These are phyloP conservation scores for Boletus edulis DNA, from an alignment of 768 basidiomycete genomes.

Conservation along the genomic window DNA sequence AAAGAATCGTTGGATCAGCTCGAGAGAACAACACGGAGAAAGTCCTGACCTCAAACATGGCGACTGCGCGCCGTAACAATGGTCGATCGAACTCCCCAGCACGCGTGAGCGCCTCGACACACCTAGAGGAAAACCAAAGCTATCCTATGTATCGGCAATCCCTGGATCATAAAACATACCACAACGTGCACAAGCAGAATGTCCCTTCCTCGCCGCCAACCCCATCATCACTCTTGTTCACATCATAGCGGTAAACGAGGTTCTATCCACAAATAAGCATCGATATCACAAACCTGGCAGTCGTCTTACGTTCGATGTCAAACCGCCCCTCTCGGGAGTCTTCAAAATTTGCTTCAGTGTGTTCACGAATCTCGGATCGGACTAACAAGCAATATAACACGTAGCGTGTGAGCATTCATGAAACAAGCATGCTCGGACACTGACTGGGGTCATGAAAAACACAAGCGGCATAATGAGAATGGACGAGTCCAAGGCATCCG, in stretches of 20 bases:
- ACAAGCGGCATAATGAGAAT: conserved; percentile 91
- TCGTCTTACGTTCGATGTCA: conserved; percentile 72
- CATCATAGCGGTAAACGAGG: conserved; percentile 89
- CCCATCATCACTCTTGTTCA: conserved; percentile 81
- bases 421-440: conserved; percentile 22
- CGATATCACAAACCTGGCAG: neutral
- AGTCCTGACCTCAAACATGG: conserved; percentile 83
- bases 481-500: conserved; percentile 77
- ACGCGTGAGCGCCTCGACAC: conserved; percentile 84
- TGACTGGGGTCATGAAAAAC: conserved; percentile 83
- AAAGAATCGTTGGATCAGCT: neutral
- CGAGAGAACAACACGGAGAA: neutral
- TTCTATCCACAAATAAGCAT: conserved; percentile 44
- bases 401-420: neutral
- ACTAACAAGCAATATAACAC: conserved; percentile 36
- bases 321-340: conserved; percentile 85
- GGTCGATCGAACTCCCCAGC: conserved; percentile 75
- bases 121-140: conserved; percentile 42
- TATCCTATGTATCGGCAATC: neutral
- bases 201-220: conserved; percentile 96
- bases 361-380: conserved; percentile 84
- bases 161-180: conserved; percentile 39
- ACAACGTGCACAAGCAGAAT: conserved; percentile 86
- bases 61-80: conserved; percentile 63
- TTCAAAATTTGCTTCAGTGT: conserved; percentile 83